Evolutionary conservation across 306 rosid genomes (phyloP), one percentile per base, ranked within the genome.

Genomic region (Pachyrhizus erosus): DNA sequence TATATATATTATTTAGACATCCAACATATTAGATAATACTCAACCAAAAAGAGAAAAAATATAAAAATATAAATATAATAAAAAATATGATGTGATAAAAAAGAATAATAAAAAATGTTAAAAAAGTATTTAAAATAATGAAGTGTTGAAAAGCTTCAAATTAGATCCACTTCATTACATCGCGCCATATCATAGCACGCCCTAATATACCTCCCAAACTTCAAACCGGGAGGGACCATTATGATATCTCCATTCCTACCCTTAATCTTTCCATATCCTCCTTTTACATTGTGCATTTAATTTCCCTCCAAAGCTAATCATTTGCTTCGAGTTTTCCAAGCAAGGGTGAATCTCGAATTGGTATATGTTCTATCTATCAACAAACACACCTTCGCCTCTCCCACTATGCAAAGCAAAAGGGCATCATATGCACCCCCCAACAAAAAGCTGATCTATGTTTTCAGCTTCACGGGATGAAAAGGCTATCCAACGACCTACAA

Each of bases 361-460:
- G 91, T 84, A 91, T 86, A 91, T 82, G 92, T 89, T 89, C 92
- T 85, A 72, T 89, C 88, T 71, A 76, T 89, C 87, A 74, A 73
- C 76, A 60, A 84, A 84, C 87, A 79, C 81, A 62, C 40, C 37
- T 40, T 49, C 88, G 61, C 88, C 93, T 23, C 14, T 46, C 62
- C 77, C 77, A 81, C 89, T 89, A 67, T 76, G 86, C 87, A 82
- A 90, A 87, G 86, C 82, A 84, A 77, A 77, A 86, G 82, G 80
- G 92, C 85, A 86, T 86, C 85, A 81, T 58, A 86, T 81, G 88
- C 88, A 78, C 76, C 51, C 51, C 80, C 70, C 70, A 82, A 70
- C 84, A 81, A 86, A 88, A 88, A 80, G 88, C 82, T 84, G 83
- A 83, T 79, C 29, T 61, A 51, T 15, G 65, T 29, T 82, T 66